These are phyloP conservation scores for Solanum pinnatisectum DNA, from an alignment of 257 asterid species.

Conservation along the genomic window DNA sequence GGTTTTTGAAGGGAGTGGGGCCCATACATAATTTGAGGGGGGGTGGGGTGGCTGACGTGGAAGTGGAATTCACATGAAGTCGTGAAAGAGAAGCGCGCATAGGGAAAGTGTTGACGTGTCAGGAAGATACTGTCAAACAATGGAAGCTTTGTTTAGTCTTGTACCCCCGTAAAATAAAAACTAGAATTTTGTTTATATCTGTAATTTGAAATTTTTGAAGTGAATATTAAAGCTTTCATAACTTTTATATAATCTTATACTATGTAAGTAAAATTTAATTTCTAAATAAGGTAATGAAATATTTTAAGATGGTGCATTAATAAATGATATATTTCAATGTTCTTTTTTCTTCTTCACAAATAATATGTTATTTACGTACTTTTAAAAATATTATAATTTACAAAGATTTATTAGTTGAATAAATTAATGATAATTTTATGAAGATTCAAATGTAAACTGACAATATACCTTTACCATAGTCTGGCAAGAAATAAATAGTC, in stretches of 20 bases:
- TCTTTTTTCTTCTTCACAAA: neutral
- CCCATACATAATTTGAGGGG: slow-evolving; percentile 4
- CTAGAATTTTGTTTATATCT: too few relatives aligned
- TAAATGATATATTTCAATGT: neutral
- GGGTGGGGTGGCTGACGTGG: slow-evolving; percentile 12
- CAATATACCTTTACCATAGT: neutral
- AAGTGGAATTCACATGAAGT: slow-evolving; percentile 4
- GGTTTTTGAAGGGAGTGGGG: slow-evolving; percentile 22
- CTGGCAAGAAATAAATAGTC: neutral
- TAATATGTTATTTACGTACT: too few relatives aligned
- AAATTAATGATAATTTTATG: too few relatives aligned
- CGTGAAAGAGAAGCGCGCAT: slow-evolving; percentile 45
- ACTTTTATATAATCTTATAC: neutral
- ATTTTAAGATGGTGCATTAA: neutral
- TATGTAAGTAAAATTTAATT: neutral
- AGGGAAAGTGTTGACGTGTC: slow-evolving; percentile 33
- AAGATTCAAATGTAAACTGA: neutral
- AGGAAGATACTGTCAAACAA: slow-evolving; percentile 27
- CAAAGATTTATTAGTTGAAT: too few relatives aligned
- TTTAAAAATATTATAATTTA: too few relatives aligned
- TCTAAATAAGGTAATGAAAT: neutral
- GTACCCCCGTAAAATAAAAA: neutral
- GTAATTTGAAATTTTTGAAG: too few relatives aligned
- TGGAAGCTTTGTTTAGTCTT: neutral
- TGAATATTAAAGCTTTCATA: too few relatives aligned